Evolutionary conservation across 2,329 filamentous ascomycete species (phyloP).

Genomic region (Passalora sequoiae): DNA sequence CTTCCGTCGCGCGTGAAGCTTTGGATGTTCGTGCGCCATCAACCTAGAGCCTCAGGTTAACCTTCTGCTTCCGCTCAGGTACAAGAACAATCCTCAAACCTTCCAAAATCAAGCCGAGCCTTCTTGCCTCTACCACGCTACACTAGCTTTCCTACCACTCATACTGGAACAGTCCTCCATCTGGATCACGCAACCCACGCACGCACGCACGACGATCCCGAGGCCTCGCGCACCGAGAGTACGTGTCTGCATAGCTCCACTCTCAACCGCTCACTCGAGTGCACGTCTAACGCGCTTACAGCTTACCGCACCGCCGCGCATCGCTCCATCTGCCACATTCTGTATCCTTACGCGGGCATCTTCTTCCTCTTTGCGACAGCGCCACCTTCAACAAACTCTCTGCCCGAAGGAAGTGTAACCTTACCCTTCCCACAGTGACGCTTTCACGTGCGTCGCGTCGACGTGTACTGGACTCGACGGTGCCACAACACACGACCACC

Average conservation of each 20-base stretch:
- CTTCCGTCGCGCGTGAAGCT: conserved; percentile 16
- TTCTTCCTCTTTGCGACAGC: conserved; percentile 8
- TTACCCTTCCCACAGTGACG: conserved; percentile 3
- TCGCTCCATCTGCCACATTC: neutral
- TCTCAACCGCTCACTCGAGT: conserved; percentile 1
- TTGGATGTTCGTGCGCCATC: conserved; percentile 22
- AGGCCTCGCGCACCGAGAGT: neutral
- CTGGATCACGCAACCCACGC: no score
- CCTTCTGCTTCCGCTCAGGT: conserved; percentile 22
- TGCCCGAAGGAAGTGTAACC: conserved; percentile 6
- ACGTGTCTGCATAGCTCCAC: neutral
- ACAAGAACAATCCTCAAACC: conserved; percentile 20
- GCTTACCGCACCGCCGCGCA: neutral
- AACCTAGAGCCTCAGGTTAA: conserved; percentile 25
- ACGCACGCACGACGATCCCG: no score
- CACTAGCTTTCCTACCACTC: neutral
- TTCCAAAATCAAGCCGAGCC: conserved; percentile 5
- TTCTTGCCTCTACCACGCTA: neutral
- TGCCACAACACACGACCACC: no score
- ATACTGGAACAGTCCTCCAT: no score
- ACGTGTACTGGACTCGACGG: no score
- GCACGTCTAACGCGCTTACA: neutral
- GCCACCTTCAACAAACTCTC: conserved; percentile 13
- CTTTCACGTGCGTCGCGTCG: neutral
- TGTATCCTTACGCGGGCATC: conserved; percentile 7